phyloP scores from a whole-genome alignment of 73 alveolate genomes.

The Uronychia binucleata region DNA sequence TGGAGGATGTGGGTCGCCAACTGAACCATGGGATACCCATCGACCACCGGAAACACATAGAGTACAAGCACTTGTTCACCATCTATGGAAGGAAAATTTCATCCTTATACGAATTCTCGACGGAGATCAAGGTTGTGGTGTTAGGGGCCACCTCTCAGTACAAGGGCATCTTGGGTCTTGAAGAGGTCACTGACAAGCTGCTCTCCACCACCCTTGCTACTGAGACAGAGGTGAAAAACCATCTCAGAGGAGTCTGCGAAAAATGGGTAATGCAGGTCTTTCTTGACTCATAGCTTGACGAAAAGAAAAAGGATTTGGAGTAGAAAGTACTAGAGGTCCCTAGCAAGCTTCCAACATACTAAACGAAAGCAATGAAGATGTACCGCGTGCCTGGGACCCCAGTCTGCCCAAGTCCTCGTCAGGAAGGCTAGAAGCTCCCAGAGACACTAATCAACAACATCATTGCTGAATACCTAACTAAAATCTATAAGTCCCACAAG shows the following conservation, averaged over 20 bases:
- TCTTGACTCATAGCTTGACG: too few relatives aligned
- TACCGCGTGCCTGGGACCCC: neutral
- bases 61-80: neutral
- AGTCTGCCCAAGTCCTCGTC: neutral
- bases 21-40: neutral
- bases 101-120: neutral
- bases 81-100: neutral
- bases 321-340: neutral
- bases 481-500: neutral
- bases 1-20: neutral
- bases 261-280: neutral
- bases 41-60: neutral
- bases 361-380: neutral
- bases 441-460: neutral
- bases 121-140: neutral
- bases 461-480: neutral
- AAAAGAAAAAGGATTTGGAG: neutral
- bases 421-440: neutral
- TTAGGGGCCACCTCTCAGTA: neutral
- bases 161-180: neutral
- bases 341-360: neutral
- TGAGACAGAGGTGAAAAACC: neutral
- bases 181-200: neutral
- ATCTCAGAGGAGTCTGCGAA: neutral
- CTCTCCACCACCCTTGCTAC: neutral